Conservation (phyloP, 176 grass and related monocot genomes). For the Oryza rufipogon region DNA sequence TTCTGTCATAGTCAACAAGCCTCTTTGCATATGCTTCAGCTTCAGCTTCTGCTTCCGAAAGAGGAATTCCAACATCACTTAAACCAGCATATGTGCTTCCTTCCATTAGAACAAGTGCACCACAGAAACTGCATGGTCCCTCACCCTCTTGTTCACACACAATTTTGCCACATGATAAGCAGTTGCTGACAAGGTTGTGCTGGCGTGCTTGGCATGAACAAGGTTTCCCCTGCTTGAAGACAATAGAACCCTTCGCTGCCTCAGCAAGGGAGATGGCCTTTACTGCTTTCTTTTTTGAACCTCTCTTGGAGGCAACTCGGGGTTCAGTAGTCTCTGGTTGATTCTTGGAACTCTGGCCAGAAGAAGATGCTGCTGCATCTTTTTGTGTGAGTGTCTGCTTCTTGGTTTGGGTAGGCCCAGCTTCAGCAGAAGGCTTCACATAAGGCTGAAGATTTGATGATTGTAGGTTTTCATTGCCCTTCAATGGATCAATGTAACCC, state of each 20-base stretch:
- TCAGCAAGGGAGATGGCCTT: conserved; percentile 82
- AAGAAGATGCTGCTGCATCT: conserved; percentile 50
- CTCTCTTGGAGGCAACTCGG: conserved; percentile 51
- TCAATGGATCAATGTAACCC: conserved; percentile 55
- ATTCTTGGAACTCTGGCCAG: conserved; percentile 56
- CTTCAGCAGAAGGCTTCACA: conserved; percentile 61
- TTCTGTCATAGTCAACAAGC: conserved; percentile 94
- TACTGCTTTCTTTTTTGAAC: conserved; percentile 77
- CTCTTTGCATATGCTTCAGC: conserved; percentile 94
- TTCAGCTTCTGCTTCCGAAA: conserved; percentile 74
- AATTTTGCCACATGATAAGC: conserved; percentile 97
- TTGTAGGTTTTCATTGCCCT: conserved; percentile 39
- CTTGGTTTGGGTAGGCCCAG: conserved; percentile 50
- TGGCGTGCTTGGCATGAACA: conserved; percentile 95
- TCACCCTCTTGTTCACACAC: conserved; percentile 98
- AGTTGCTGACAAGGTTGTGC: conserved; percentile 91
- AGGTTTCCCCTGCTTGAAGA: conserved; percentile 94
- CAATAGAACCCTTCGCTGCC: conserved; percentile 84
- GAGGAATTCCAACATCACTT: conserved; percentile 68
- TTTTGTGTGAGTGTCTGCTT: conserved; percentile 59
- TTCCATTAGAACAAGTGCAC: conserved; percentile 89
- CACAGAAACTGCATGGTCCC: conserved; percentile 96
- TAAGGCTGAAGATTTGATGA: conserved; percentile 55
- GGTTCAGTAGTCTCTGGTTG: conserved; percentile 51
- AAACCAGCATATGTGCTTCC: conserved; percentile 96